Base-by-base conservation (phyloP, 352 stramenopile species). In the Phytophthora meadii region DNA sequence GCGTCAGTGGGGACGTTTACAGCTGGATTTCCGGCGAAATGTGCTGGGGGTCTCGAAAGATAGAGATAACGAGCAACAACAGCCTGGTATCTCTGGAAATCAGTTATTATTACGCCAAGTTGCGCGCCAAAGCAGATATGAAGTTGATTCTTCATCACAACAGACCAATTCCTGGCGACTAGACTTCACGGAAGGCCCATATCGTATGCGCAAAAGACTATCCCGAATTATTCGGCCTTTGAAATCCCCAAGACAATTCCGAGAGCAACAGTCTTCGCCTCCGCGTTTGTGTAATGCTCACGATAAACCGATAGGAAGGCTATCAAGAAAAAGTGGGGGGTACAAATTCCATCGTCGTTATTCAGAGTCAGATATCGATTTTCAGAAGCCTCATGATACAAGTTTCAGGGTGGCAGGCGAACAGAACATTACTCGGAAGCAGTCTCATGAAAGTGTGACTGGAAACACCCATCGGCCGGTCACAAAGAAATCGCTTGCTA, bases 101-200 rank as follows among this genome's bases (percentile, higher is more conserved):
- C 19, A 45, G 11, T 8, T 53, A 32, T 50, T 75, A 24, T 59
- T 75, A 54, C 0, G 11, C n/a, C 41, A 51, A 11, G 27, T 72
- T 37, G 40, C 27, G 19, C 60, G 48, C n/a, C 39, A 11, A 64
- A 71, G 30, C 24, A 61, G 25, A 14, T 68, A 70, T 42, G 42
- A 55, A 14, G n/a, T 58, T 14, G 6, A 22, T 6, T 47, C 28
- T 4, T 36, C 32, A 12, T 58, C 45, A 48, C 17, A 8, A 17
- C 37, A 54, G 19, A 15, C 39, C 4, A 54, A 58, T 22, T 55
- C 7, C 3, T 75, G 77, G 80, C 65, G 73, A 4, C 61, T 92
- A 28, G 82, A 92, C 59, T 84, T 82, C 44, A 92, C 82, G 0
- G 84, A 92, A 79, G 82, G 84, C 1, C 82, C 84, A 3, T 74